phyloP scores from a whole-genome alignment of 2,329 filamentous ascomycete species.

The Hymenoscyphus linearis region DNA sequence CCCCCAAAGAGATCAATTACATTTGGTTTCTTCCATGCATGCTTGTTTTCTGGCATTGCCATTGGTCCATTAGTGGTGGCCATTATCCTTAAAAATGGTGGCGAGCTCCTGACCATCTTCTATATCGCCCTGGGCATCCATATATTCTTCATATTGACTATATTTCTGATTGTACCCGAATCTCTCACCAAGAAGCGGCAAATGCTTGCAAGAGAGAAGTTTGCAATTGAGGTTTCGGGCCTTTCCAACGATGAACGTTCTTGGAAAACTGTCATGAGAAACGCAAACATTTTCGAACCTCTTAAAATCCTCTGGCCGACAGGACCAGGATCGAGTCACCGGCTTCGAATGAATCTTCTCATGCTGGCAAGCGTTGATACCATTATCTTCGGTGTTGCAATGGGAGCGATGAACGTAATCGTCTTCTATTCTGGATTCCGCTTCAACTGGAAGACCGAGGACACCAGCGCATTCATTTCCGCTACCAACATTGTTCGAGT shows the following conservation, averaged over 20 bases:
- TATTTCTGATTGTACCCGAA: slow-evolving; percentile 72
- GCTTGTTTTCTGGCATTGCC: slow-evolving; percentile 83
- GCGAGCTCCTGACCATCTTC: slow-evolving; percentile 74
- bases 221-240: slow-evolving; percentile 42
- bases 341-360: slow-evolving; percentile 74
- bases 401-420: slow-evolving; percentile 76
- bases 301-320: slow-evolving; percentile 73
- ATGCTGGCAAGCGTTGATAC: slow-evolving; percentile 76
- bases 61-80: slow-evolving; percentile 78
- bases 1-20: slow-evolving; percentile 74
- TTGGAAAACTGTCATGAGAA: slow-evolving; percentile 35
- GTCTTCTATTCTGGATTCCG: slow-evolving; percentile 76
- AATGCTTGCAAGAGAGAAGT: slow-evolving; percentile 62
- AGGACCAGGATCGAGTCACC: slow-evolving; percentile 52
- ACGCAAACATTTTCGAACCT: slow-evolving; percentile 67
- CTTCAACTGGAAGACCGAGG: slow-evolving; percentile 77
- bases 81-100: slow-evolving; percentile 71
- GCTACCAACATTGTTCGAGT: slow-evolving; percentile 73
- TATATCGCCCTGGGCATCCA: slow-evolving; percentile 74
- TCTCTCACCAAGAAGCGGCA: slow-evolving; percentile 74
- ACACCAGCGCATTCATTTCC: slow-evolving; percentile 77
- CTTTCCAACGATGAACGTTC: slow-evolving; percentile 11
- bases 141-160: slow-evolving; percentile 64
- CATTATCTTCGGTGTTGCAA: slow-evolving; percentile 72
- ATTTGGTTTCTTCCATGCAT: slow-evolving; percentile 87